Base-by-base conservation (phyloP, 2,329 filamentous ascomycete genomes). In the Penicillium vulpinum region DNA sequence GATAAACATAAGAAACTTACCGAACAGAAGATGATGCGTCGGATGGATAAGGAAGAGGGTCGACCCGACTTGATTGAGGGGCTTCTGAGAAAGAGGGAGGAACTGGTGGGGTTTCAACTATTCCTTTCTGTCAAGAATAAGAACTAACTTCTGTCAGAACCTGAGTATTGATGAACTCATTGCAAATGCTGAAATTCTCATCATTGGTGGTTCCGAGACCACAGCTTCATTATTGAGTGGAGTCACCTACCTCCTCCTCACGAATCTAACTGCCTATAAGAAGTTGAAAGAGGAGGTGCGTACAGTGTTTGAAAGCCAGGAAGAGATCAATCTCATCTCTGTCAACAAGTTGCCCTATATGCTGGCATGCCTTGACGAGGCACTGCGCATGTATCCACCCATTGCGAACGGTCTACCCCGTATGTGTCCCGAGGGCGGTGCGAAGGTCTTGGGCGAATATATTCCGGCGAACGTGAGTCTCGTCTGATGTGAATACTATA, bases 141-240 rank as follows among this genome's bases (percentile, higher is more conserved):
- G 3, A 9, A 33, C 40, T 56, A 47, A 59, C 8, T 10, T 11
- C n/a, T 35, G 3, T 8, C 21, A 60, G 53, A 58, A 44, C 18
- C 45, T 53, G 38, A 55, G 44, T 28, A 44, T 53, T 40, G 62
- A 55, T 1, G 73, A 77, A 48, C 71, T 79, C 40, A 64, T 73
- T 39, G 49, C 63, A 3, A 77, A 74, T 39, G 63, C 70, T 1
- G 55, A 65, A 5, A 48, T 70, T 18, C 43, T 79, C 38, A 66
- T 79, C 6, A 54, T 73, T 3, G 79, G 75, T 0, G 80, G 79
- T 0, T 75, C 71, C 5, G 78, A 81, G 52, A 81, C 80, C 0
- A 81, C 78, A 0, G 78, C 79, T 0, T 78, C 78, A 0, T 64
- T 74, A 2, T 65, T 82, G 2, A 65, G 71, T 0, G 79, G 78